Base-by-base conservation (phyloP, 129 eudicot genomes). In the Apium graveolens region DNA sequence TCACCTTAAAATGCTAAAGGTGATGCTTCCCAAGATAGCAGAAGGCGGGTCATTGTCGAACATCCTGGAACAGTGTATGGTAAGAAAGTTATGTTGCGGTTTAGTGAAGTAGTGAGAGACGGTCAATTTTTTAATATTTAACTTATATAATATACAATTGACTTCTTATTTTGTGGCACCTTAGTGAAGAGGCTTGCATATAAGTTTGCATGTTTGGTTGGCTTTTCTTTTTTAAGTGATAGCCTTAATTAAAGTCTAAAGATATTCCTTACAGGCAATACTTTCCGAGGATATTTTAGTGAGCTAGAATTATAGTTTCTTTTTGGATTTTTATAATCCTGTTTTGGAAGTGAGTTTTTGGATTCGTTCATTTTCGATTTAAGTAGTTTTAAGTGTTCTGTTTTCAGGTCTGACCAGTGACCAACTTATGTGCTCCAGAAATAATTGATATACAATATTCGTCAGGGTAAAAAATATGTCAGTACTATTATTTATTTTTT, bases 1-100 rank as follows among this genome's bases (percentile, higher is more conserved):
- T 65, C 99, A 96, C 80, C 90, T 96, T 80, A 92, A 84, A 81
- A 90, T 87, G 70, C 97, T 96, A 21, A 96, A 92, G 79, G 37
- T 85, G 44, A 96, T 92, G 99, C 99, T 96, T 41, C 99, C 99
- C 20, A 90, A 89, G 83, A 88, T 96, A 84, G 87, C 90, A 38
- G 99, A 96, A 90, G 99, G 99, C 24, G 99, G 97, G 41, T 96
- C 99, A 74, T 88, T 96, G 82, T 92, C 97, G 27, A 96, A 92
- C 80, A 90, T 92, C 81, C 82, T 96, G 81, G 97, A 96, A 63
- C 97, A 96, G 70, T 90, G 93, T 88, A 96, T 96, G 99, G 99
- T 88, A 84, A 86, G 94, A 4, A 72, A 38, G 27, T 71, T 65
- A 16, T 5, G 11, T 75, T 73, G 34, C 48, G 7, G 8, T 63